Evolutionary conservation across 768 basidiomycete genomes (phyloP).

Genomic region (Lactarius sanguifluus): DNA sequence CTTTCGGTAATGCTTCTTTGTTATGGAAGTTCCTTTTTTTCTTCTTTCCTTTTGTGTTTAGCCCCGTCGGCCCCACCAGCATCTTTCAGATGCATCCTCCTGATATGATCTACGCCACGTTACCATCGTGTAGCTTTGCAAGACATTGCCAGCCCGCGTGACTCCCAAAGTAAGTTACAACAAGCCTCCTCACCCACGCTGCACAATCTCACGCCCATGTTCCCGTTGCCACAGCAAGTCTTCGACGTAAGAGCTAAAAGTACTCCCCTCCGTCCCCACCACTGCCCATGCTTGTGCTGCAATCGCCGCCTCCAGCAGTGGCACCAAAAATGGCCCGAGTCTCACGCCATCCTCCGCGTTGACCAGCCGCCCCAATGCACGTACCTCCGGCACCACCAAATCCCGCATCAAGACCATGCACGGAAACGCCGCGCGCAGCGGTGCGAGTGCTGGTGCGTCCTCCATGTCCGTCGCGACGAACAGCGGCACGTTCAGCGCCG

Average conservation of each 20-base stretch:
- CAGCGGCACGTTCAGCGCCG: conserved; percentile 54
- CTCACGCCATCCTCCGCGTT: conserved; percentile 47
- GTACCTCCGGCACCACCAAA: conserved; percentile 13
- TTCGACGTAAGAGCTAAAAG: conserved; percentile 68
- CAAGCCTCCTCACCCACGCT: conserved; percentile 40
- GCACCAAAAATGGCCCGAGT: conserved; percentile 50
- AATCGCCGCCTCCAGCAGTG: conserved; percentile 72
- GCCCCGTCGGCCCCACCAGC: no score
- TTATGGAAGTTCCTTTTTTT: neutral
- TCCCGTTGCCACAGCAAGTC: conserved; percentile 66
- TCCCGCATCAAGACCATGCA: conserved; percentile 60
- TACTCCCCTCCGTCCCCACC: conserved; percentile 71
- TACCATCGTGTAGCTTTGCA: no score
- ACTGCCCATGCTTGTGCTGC: conserved; percentile 55
- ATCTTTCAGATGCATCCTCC: no score
- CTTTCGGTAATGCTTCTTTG: neutral
- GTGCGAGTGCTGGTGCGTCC: conserved; percentile 41
- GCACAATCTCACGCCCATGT: conserved; percentile 51
- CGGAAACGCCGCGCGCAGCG: conserved; percentile 57
- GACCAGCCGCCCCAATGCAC: conserved; percentile 34
- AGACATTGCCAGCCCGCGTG: no score
- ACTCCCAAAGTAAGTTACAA: neutral
- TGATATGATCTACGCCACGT: no score
- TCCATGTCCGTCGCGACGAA: conserved; percentile 65
- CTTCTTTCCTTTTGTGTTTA: no score